phyloP scores from a whole-genome alignment of 2,329 filamentous ascomycete genomes.

The Calonectria hawksworthii region DNA sequence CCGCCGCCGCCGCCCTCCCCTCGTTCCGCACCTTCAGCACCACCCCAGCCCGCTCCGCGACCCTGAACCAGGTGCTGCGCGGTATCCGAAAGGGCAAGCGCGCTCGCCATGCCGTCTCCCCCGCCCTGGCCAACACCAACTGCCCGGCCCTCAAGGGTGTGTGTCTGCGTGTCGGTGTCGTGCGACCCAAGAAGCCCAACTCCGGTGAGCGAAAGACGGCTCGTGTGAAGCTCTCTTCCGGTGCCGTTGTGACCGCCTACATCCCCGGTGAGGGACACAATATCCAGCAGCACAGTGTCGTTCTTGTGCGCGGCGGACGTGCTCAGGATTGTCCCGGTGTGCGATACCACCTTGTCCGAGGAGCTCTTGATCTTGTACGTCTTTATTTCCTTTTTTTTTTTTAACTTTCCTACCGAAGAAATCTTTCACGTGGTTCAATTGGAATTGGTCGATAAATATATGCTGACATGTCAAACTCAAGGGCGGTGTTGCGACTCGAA shows the following conservation, averaged over 20 bases:
- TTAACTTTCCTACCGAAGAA: not conserved
- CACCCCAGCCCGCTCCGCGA: slow-evolving; percentile 70
- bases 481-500: slow-evolving; percentile 90
- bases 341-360: slow-evolving; percentile 92
- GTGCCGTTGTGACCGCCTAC: slow-evolving; percentile 90
- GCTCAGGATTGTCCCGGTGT: slow-evolving; percentile 99
- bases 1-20: slow-evolving; percentile 37
- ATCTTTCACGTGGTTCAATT: not conserved
- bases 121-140: slow-evolving; percentile 78
- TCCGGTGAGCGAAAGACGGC: slow-evolving; percentile 97
- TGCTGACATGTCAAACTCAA: slow-evolving; percentile 54
- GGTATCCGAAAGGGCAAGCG: slow-evolving; percentile 85
- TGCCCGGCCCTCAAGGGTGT: slow-evolving; percentile 94
- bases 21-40: slow-evolving; percentile 67
- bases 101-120: slow-evolving; percentile 88
- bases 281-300: slow-evolving; percentile 98
- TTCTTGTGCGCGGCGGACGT: slow-evolving; percentile 92
- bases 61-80: slow-evolving; percentile 80
- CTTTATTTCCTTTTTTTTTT: not conserved
- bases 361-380: slow-evolving; percentile 92
- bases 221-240: slow-evolving; percentile 88
- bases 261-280: slow-evolving; percentile 99
- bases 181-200: slow-evolving; percentile 98
- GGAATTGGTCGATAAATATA: not conserved
- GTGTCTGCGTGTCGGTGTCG: slow-evolving; percentile 92